Percentiles rank a stretch among this genome's conserved stretches.
These are phyloP conservation scores for Suillus brevipes DNA, from an alignment of 768 basidiomycete species.

Conservation along the genomic window DNA sequence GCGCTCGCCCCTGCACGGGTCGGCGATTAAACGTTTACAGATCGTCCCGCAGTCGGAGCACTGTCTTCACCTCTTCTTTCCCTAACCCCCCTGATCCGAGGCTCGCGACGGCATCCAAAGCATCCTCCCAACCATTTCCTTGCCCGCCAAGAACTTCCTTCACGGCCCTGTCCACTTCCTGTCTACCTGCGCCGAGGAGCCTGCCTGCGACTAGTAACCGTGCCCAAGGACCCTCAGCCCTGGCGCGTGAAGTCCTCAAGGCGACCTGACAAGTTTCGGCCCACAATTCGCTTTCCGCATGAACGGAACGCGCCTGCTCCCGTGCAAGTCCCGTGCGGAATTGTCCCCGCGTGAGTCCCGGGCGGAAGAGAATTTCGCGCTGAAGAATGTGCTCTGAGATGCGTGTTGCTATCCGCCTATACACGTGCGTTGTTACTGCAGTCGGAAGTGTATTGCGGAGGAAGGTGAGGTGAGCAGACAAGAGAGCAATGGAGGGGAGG, in stretches of 20 bases:
- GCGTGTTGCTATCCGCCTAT: constrained; percentile 70
- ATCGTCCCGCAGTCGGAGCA: constrained; percentile 50
- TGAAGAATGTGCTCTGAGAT: constrained; percentile 80
- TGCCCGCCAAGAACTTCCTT: constrained; percentile 18
- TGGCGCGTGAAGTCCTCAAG: constrained; percentile 44
- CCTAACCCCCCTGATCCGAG: constrained; percentile 63
- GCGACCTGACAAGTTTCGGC: constrained; percentile 71
- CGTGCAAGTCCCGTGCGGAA: constrained; percentile 23
- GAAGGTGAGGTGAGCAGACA: constrained; percentile 77
- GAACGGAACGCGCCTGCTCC: constrained; percentile 59
- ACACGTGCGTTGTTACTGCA: constrained; percentile 57
- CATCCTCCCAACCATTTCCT: constrained; percentile 51
- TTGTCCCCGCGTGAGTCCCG: constrained; percentile 52
- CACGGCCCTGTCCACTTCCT: constrained; percentile 33
- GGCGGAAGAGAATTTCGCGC: constrained; percentile 78
- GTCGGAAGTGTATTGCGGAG: constrained; percentile 65
- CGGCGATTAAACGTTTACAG: constrained; percentile 23
- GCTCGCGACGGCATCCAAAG: constrained; percentile 43
- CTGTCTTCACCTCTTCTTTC: constrained; percentile 58
- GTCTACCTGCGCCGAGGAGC: constrained; percentile 57
- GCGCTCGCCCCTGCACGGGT: background rate
- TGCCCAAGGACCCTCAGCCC: constrained; percentile 77
- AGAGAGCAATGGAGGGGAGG: constrained; percentile 70
- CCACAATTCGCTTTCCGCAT: constrained; percentile 80
- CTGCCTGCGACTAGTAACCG: constrained; percentile 68